phyloP scores from a whole-genome alignment of 75 land plant genomes.

The Cunninghamia lanceolata region DNA sequence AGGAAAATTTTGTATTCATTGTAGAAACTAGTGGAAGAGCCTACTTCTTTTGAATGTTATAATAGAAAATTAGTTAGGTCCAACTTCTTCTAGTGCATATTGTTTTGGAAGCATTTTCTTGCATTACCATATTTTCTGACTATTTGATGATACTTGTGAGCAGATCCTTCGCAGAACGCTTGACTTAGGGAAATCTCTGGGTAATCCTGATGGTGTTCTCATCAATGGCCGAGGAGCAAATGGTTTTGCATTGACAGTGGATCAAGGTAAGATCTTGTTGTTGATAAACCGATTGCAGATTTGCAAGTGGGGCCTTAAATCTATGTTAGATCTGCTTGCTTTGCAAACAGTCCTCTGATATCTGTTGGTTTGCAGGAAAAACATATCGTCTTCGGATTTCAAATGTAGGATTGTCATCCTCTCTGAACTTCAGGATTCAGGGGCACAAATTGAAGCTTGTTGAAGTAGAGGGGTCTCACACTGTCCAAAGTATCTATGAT shows the following conservation, averaged over 20 bases:
- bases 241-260: slow-evolving; percentile 17
- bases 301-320: neutral
- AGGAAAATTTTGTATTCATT: neutral
- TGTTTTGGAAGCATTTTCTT: neutral
- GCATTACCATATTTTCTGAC: neutral
- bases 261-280: slow-evolving; percentile 30
- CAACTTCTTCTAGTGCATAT: neutral
- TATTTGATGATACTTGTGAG: neutral
- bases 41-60: neutral
- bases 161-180: slow-evolving; percentile 13
- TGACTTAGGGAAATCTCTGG: slow-evolving; percentile 27
- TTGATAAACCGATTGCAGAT: neutral
- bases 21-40: too few species aligned
- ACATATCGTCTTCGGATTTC: slow-evolving; percentile 39
- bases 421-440: slow-evolving; percentile 46
- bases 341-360: neutral
- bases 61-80: neutral
- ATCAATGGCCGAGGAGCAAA: slow-evolving; percentile 40
- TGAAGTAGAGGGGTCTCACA: slow-evolving; percentile 81
- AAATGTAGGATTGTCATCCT: slow-evolving; percentile 32
- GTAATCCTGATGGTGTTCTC: slow-evolving; percentile 38
- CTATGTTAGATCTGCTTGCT: neutral
- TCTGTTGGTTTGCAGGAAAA: slow-evolving; percentile 23
- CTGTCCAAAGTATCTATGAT: slow-evolving; percentile 47
- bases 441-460: slow-evolving; percentile 65